Evolutionary conservation across 345 rosid species (phyloP).

Genomic region (Kernera saxatilis): DNA sequence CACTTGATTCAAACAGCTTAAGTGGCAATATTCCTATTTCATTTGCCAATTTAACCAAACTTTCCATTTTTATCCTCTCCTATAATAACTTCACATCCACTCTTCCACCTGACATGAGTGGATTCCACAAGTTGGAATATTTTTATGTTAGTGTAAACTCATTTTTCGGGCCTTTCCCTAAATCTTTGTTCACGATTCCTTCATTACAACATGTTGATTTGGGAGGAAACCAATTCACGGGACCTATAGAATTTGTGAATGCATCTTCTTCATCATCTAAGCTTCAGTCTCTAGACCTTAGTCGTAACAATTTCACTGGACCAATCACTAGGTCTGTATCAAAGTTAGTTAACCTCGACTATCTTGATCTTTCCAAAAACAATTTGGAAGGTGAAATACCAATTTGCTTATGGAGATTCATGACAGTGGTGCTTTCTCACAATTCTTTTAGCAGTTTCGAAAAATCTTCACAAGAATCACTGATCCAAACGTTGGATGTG

Average conservation of each 20-base stretch:
- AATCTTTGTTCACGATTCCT: no score
- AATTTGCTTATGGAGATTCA: neutral
- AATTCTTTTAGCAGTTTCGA: neutral
- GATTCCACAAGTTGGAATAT: neutral
- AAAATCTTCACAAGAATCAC: neutral
- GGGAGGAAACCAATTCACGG: no score
- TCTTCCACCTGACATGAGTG: neutral
- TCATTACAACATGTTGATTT: no score
- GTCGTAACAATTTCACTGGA: neutral
- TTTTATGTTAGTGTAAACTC: neutral
- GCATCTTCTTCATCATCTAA: no score
- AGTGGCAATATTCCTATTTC: neutral
- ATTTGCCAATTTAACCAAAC: neutral
- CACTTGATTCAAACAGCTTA: neutral
- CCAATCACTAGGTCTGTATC: neutral
- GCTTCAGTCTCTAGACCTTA: no score
- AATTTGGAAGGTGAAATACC: neutral
- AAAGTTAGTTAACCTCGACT: neutral
- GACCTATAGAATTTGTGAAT: no score
- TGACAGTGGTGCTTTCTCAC: neutral
- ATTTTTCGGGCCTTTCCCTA: neutral
- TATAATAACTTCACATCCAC: neutral
- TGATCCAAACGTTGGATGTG: neutral
- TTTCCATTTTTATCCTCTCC: fast-evolving
- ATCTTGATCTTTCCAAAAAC: neutral